Conservation (phyloP, 768 basidiomycete genomes). For the Boletus reticulatus region DNA sequence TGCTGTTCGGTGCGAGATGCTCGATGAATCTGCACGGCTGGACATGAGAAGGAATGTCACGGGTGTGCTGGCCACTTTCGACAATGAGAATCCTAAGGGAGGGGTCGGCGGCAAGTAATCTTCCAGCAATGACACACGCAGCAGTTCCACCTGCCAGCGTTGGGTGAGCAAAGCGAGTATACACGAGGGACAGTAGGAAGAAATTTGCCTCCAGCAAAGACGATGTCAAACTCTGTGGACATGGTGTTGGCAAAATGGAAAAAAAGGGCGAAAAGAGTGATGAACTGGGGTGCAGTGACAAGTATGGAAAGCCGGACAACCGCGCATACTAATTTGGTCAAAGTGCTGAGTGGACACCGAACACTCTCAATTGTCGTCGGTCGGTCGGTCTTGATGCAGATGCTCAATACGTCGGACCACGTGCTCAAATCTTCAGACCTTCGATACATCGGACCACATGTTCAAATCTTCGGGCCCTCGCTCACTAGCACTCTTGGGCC, state of each 20-base stretch:
- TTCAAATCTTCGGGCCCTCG: no score
- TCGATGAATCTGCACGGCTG: conserved; percentile 53
- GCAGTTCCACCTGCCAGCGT: conserved; percentile 41
- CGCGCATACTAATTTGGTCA: no score
- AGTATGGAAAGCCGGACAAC: no score
- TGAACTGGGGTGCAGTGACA: no score
- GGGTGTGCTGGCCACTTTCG: conserved; percentile 55
- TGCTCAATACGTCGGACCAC: no score
- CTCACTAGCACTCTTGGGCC: no score
- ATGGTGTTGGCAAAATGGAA: neutral
- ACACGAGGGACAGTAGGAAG: neutral
- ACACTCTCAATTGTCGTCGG: no score
- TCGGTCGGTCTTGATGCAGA: no score
- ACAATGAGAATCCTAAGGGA: conserved; percentile 56
- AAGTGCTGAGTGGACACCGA: no score
- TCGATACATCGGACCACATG: no score
- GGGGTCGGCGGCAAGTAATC: conserved; percentile 53
- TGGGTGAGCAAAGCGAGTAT: neutral
- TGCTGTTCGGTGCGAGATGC: conserved; percentile 39
- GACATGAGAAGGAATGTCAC: conserved; percentile 43
- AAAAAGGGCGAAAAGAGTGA: neutral
- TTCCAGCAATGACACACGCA: conserved; percentile 52
- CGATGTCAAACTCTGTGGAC: conserved; percentile 41
- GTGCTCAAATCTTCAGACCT: no score
- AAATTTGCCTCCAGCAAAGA: conserved; percentile 55